Percentiles rank a stretch among this genome's conserved stretches.
Evolutionary conservation across 2,329 filamentous ascomycete species (phyloP).

Genomic region (Hypomyces perniciosus): DNA sequence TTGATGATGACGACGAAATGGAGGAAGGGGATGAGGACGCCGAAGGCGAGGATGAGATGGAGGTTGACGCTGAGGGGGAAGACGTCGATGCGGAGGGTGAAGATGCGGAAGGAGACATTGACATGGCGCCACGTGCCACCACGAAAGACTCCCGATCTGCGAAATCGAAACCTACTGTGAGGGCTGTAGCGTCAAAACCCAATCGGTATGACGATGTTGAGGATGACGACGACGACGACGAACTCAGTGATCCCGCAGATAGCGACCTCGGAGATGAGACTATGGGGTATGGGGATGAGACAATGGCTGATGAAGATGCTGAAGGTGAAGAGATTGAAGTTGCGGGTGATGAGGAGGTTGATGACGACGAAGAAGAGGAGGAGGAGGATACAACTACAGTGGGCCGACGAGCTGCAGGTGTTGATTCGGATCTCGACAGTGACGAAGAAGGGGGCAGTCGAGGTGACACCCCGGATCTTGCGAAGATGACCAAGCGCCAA

Average conservation of each 20-base stretch:
- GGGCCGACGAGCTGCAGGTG: slow-evolving; percentile 16
- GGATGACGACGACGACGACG: slow-evolving; percentile 48
- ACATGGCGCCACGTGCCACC: slow-evolving; percentile 36
- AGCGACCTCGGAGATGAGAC: slow-evolving; percentile 39
- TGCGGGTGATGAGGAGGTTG: slow-evolving; percentile 35
- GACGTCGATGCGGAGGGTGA: slow-evolving; percentile 35
- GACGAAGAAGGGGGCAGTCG: slow-evolving; percentile 41
- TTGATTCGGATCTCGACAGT: slow-evolving; percentile 11
- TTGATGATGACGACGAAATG: slow-evolving; percentile 41
- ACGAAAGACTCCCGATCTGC: slow-evolving; percentile 41
- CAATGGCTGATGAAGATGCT: slow-evolving; percentile 42
- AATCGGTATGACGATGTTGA: slow-evolving; percentile 43
- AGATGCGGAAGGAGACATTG: slow-evolving; percentile 40
- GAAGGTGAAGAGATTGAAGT: slow-evolving; percentile 41
- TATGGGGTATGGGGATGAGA: slow-evolving; percentile 38
- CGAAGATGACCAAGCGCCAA: slow-evolving; percentile 57
- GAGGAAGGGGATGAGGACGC: slow-evolving; percentile 36
- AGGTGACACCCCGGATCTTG: slow-evolving; percentile 47
- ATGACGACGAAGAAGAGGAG: slow-evolving; percentile 33
- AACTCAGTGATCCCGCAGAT: slow-evolving; percentile 48
- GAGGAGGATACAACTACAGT: slow-evolving; percentile 34
- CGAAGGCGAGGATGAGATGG: slow-evolving; percentile 39
- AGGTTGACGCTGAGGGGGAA: slow-evolving; percentile 36
- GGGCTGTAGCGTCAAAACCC: slow-evolving; percentile 27
- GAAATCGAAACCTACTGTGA: slow-evolving; percentile 31